A percentile compares a stretch with the other conserved stretches of the same genome.
phyloP scores from a whole-genome alignment of 2,329 filamentous ascomycete genomes.

The Sarocladium kiliense region DNA sequence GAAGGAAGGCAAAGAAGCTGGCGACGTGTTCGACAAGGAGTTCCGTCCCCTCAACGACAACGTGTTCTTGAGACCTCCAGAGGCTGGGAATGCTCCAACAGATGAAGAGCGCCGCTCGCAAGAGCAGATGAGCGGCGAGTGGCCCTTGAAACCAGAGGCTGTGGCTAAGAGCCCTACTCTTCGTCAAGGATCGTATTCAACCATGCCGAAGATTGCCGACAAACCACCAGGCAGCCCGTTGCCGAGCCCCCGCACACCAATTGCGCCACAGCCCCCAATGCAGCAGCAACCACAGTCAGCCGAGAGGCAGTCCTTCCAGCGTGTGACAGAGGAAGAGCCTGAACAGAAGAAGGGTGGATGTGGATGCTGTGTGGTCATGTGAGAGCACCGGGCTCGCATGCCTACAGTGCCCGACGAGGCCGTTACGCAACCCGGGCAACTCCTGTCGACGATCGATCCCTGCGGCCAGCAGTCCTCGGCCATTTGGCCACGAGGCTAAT shows the following conservation, averaged over 20 bases:
- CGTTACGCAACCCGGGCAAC: too few relatives aligned
- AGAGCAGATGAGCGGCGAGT: conserved; percentile 37
- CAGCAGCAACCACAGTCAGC: conserved; percentile 17
- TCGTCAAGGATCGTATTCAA: conserved; percentile 49
- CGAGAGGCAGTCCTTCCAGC: conserved; percentile 11
- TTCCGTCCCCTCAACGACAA: conserved; percentile 78
- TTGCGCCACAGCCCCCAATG: conserved; percentile 27
- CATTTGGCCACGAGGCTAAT: not conserved
- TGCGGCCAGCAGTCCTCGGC: not conserved
- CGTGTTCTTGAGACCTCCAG: conserved; percentile 41
- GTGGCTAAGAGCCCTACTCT: conserved; percentile 41
- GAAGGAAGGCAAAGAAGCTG: conserved; percentile 80
- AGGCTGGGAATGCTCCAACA: conserved; percentile 20
- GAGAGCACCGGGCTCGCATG: conserved; percentile 13
- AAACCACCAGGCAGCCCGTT: conserved; percentile 28
- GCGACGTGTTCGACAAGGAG: conserved; percentile 79
- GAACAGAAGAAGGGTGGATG: conserved; percentile 39
- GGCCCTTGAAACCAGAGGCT: conserved; percentile 50
- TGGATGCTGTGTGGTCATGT: conserved; percentile 49
- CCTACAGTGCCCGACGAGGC: not conserved
- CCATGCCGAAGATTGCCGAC: conserved; percentile 53
- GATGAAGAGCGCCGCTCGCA: conserved; percentile 25
- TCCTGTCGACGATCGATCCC: too few relatives aligned
- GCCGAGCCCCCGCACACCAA: conserved; percentile 36
- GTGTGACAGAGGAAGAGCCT: conserved; percentile 20